These are phyloP conservation scores for Apiospora hydei DNA, from an alignment of 2,329 filamentous ascomycete species.

Conservation along the genomic window DNA sequence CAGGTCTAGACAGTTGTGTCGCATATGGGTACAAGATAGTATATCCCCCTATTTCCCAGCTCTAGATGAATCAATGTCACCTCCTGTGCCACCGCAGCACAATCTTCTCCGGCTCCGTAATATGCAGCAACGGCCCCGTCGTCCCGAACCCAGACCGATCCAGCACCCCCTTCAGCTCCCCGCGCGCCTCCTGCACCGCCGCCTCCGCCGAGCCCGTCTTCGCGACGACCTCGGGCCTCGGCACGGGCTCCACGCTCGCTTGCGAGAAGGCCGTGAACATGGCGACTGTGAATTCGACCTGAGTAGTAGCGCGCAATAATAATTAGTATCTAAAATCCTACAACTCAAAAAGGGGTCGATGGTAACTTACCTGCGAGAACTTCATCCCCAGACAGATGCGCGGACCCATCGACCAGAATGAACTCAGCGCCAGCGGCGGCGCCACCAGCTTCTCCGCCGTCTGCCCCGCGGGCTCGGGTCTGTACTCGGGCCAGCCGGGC, in stretches of 20 bases:
- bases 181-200: not conserved
- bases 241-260: constrained; percentile 10
- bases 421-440: constrained; percentile 15
- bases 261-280: constrained; percentile 23
- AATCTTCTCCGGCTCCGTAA: constrained; percentile 22
- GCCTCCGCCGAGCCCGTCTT: constrained; percentile 4
- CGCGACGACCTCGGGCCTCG: not conserved
- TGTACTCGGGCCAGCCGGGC: constrained; percentile 20
- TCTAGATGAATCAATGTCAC: not conserved
- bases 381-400: constrained; percentile 23
- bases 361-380: constrained; percentile 22
- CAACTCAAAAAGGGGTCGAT: too few species aligned
- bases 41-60: not conserved
- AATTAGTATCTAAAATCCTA: not conserved
- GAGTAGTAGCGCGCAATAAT: not conserved
- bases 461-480: constrained; percentile 18
- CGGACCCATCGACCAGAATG: constrained; percentile 22
- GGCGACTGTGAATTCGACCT: constrained; percentile 21
- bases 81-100: constrained; percentile 20
- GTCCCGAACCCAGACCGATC: not conserved
- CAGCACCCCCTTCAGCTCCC: constrained; percentile 5
- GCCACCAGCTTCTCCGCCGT: constrained; percentile 23
- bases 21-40: not conserved
- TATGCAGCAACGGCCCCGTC: constrained; percentile 20
- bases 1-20: not conserved